Evolutionary conservation across 345 rosid species (phyloP).

Genomic region (Anacardium occidentale): DNA sequence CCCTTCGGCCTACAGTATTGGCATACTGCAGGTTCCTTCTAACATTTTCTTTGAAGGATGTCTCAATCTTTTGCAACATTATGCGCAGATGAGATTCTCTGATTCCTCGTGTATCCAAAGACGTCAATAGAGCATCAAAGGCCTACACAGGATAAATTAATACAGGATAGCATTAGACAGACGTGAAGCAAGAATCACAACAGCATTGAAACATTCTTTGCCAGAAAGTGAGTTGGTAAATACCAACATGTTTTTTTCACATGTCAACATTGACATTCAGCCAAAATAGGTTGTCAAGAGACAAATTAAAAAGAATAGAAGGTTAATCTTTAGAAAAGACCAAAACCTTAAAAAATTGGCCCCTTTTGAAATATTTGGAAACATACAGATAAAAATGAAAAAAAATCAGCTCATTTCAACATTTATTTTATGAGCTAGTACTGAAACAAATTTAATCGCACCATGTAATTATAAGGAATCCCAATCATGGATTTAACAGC

Average conservation of each 20-base stretch:
- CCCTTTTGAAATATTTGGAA: neutral
- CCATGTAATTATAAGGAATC: too few species aligned
- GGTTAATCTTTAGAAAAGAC: neutral
- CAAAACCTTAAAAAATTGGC: neutral
- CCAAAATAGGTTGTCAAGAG: neutral
- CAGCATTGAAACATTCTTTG: neutral
- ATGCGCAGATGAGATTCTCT: slow-evolving; percentile 93
- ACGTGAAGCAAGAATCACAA: slow-evolving; percentile 1
- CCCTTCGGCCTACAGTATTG: slow-evolving; percentile 25
- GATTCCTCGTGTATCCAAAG: slow-evolving; percentile 84
- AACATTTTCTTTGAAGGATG: slow-evolving; percentile 66
- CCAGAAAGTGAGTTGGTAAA: neutral
- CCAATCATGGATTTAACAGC: neutral
- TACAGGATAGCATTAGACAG: neutral
- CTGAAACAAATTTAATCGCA: too few species aligned
- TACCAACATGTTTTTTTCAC: neutral
- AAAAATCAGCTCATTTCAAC: too few species aligned
- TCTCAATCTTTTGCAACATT: slow-evolving; percentile 84
- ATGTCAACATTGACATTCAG: neutral
- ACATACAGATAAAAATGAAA: too few species aligned
- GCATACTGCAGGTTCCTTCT: slow-evolving; percentile 35
- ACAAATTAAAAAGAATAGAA: neutral
- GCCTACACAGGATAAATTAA: slow-evolving; percentile 46
- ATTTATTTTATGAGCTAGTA: too few species aligned
- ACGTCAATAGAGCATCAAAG: slow-evolving; percentile 75